Evolutionary conservation across 2,329 filamentous ascomycete genomes (phyloP).

Genomic region (Dactylella cylindrospora): DNA sequence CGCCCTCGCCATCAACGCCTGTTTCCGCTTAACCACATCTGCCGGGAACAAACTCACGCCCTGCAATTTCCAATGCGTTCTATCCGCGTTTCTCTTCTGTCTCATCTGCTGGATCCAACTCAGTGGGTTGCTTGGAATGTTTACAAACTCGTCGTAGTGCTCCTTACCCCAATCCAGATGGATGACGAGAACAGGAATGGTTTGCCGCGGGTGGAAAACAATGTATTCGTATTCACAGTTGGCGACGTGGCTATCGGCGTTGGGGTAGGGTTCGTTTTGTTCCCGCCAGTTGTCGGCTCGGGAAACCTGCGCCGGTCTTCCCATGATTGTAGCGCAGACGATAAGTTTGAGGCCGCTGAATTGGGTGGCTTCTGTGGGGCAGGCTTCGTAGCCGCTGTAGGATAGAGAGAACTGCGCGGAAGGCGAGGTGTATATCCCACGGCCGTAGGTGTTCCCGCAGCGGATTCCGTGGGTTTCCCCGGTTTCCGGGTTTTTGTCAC

Average conservation of each 20-base stretch:
- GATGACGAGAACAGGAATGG: constrained; percentile 56
- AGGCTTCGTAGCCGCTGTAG: constrained; percentile 50
- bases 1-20: constrained; percentile 53
- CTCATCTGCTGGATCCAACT: constrained; percentile 40
- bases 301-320: constrained; percentile 51
- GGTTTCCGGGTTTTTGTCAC: constrained; percentile 49
- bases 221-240: constrained; percentile 54
- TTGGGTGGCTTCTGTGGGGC: constrained; percentile 48
- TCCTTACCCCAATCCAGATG: constrained; percentile 54
- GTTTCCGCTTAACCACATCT: constrained; percentile 52
- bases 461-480: constrained; percentile 47
- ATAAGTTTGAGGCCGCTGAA: constrained; percentile 54
- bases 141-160: constrained; percentile 48
- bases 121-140: constrained; percentile 45
- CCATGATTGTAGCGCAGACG: constrained; percentile 57
- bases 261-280: constrained; percentile 48
- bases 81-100: constrained; percentile 7
- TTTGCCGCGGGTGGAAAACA: constrained; percentile 54
- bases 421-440: constrained; percentile 56
- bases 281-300: constrained; percentile 48
- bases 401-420: constrained; percentile 52
- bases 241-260: constrained; percentile 53
- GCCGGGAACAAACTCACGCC: constrained; percentile 49
- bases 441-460: constrained; percentile 54
- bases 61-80: background rate